These are phyloP conservation scores for Pestalotiopsis sp. DNA, from an alignment of 2,329 filamentous ascomycete genomes.

Conservation along the genomic window DNA sequence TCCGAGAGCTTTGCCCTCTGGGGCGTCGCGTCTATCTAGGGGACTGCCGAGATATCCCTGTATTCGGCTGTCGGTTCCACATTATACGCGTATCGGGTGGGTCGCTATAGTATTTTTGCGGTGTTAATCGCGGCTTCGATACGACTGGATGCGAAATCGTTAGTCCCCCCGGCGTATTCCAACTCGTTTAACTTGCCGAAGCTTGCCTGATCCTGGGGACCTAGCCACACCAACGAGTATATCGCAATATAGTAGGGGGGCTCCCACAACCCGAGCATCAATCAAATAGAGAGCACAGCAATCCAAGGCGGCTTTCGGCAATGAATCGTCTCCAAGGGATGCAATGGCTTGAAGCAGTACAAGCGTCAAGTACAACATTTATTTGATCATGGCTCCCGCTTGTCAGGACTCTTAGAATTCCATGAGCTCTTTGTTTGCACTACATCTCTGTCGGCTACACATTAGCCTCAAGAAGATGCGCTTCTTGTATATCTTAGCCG, in stretches of 20 bases:
- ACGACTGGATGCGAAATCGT: neutral
- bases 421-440: neutral
- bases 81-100: neutral
- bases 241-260: too few species aligned
- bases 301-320: too few species aligned
- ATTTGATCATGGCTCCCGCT: neutral
- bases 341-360: too few species aligned
- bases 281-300: too few species aligned
- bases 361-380: too few species aligned
- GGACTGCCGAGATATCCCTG: neutral
- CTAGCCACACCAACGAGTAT: too few species aligned
- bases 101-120: neutral
- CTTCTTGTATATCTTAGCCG: neutral
- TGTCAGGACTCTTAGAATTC: neutral
- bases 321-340: too few species aligned
- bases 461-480: neutral
- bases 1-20: too few species aligned
- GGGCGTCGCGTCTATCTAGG: neutral
- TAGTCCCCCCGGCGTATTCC: neutral
- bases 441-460: neutral
- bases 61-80: neutral
- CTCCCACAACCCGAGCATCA: too few species aligned
- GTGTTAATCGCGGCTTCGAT: neutral
- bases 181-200: neutral
- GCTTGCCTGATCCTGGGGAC: too few species aligned